These are phyloP conservation scores for Aspergillus haitiensis DNA, from an alignment of 495 filamentous ascomycete species.

Conservation along the genomic window DNA sequence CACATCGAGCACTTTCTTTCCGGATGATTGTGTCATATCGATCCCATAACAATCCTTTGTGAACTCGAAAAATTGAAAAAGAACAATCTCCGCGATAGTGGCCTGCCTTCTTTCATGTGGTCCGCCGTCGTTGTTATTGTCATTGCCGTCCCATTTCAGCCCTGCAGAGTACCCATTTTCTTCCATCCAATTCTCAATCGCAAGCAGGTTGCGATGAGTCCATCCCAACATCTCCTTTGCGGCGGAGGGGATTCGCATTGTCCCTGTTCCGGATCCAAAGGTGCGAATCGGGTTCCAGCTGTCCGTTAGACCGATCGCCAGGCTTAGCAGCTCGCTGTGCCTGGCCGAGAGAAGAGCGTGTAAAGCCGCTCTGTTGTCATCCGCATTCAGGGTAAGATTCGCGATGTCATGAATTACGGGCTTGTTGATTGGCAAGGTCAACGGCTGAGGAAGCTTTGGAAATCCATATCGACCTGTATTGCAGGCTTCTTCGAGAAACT, in stretches of 20 bases:
- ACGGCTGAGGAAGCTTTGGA: no score
- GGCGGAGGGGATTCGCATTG: conserved; percentile 1
- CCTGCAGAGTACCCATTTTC: conserved; percentile 2
- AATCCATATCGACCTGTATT: neutral
- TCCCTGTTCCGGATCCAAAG: conserved; percentile 1
- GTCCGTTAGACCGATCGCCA: neutral
- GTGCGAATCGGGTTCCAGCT: conserved; percentile 9
- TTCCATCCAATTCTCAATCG: conserved; percentile 4
- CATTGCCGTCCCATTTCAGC: neutral
- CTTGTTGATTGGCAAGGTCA: no score
- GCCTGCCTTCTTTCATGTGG: no score
- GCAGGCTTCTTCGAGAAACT: conserved; percentile 1
- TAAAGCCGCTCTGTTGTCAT: no score
- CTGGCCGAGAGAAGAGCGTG: neutral
- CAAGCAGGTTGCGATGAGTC: neutral
- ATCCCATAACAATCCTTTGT: conserved; percentile 13
- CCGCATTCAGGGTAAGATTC: no score
- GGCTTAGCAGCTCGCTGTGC: conserved; percentile 1
- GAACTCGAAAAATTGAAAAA: conserved; percentile 12
- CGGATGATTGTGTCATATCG: conserved; percentile 9
- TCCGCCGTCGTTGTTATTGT: no score
- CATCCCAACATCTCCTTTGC: conserved; percentile 6
- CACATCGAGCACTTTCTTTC: neutral
- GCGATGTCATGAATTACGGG: no score
- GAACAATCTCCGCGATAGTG: no score